phyloP scores from a whole-genome alignment of 2,329 filamentous ascomycete genomes.

The Verticillium albo-atrum region DNA sequence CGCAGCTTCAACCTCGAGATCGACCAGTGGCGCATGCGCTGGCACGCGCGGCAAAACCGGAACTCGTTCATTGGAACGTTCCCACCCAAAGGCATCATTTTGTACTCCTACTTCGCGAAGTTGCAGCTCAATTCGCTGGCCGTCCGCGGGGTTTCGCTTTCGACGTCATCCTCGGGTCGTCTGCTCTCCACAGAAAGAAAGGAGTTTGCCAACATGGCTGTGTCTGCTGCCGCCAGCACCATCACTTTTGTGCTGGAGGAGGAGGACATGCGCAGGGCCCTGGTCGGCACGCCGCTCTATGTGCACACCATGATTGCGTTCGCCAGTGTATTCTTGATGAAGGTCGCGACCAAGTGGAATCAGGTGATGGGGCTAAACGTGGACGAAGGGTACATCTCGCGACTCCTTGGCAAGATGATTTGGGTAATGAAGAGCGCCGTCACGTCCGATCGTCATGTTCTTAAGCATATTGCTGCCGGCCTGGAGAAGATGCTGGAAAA shows the following conservation, averaged over 20 bases:
- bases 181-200: background rate
- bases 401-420: slow-evolving; percentile 25
- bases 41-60: slow-evolving; percentile 7
- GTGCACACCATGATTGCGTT: slow-evolving; percentile 31
- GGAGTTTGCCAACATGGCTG: slow-evolving; percentile 20
- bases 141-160: slow-evolving; percentile 3
- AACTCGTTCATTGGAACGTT: slow-evolving; percentile 7
- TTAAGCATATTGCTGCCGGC: slow-evolving; percentile 29
- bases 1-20: slow-evolving; percentile 8
- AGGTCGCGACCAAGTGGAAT: slow-evolving; percentile 28
- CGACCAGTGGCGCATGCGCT: slow-evolving; percentile 3
- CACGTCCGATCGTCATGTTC: slow-evolving; percentile 28
- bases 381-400: slow-evolving; percentile 23
- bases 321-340: slow-evolving; percentile 29
- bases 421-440: slow-evolving; percentile 21
- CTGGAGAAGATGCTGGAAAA: slow-evolving; percentile 27
- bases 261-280: slow-evolving; percentile 22
- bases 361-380: slow-evolving; percentile 25
- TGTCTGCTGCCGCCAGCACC: slow-evolving; percentile 27
- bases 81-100: slow-evolving; percentile 6
- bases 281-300: slow-evolving; percentile 29
- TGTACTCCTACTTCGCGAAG: slow-evolving; percentile 10
- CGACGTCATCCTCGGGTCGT: too few relatives aligned
- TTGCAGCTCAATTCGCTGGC: slow-evolving; percentile 10
- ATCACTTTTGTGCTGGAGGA: slow-evolving; percentile 25